Evolutionary conservation across 257 asterid genomes (phyloP).

Genomic region (Solanum sejunctum): DNA sequence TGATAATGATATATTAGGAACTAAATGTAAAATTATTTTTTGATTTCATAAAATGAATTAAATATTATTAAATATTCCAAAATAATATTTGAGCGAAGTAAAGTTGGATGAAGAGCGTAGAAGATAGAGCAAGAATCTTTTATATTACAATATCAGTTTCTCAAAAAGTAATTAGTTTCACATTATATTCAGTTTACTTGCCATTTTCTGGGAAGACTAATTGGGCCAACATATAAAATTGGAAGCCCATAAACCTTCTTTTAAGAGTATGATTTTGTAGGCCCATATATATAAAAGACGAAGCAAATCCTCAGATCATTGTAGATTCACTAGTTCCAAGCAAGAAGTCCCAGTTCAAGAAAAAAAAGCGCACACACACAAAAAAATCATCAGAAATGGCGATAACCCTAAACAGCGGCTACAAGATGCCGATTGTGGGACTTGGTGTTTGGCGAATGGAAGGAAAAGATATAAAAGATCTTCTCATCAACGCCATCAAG

Average conservation of each 20-base stretch:
- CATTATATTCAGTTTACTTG: neutral
- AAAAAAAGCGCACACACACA: neutral
- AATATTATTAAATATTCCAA: too few relatives aligned
- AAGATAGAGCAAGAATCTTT: neutral
- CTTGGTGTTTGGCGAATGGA: conserved; percentile 51
- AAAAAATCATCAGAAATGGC: conserved; percentile 11
- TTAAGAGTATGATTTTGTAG: neutral
- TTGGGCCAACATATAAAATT: neutral
- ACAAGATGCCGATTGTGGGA: conserved; percentile 36
- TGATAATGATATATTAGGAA: too few relatives aligned
- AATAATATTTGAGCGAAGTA: too few relatives aligned
- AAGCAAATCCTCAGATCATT: neutral
- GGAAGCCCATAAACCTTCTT: neutral
- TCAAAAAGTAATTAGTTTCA: neutral
- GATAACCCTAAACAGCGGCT: conserved; percentile 28
- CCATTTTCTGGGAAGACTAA: neutral
- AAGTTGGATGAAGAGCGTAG: too few relatives aligned
- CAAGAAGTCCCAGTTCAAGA: neutral
- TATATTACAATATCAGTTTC: neutral
- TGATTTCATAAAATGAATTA: too few relatives aligned
- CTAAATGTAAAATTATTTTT: too few relatives aligned
- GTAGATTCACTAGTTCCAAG: neutral
- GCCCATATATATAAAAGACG: neutral
- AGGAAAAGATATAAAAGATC: conserved; percentile 29
- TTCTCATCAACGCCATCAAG: conserved; percentile 31